phyloP scores from a whole-genome alignment of 257 asterid species.

The Solanum etuberosum region DNA sequence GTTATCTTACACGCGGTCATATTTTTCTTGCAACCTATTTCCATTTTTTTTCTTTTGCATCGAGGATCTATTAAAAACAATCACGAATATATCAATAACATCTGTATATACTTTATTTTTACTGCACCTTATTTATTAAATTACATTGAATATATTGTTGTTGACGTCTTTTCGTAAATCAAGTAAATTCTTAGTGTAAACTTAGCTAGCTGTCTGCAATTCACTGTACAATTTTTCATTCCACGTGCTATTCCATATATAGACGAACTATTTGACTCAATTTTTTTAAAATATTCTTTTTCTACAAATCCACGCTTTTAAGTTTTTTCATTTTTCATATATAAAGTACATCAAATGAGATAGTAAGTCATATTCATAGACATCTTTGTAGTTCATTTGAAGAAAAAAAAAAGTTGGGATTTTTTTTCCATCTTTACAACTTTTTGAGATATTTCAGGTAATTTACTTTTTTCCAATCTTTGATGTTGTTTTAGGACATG shows the following conservation, averaged over 20 bases:
- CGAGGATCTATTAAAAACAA: background rate
- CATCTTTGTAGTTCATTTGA: background rate
- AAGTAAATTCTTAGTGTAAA: background rate
- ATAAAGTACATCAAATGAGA: background rate
- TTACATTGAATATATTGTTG: background rate
- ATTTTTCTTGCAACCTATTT: background rate
- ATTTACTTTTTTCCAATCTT: background rate
- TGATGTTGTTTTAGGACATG: background rate
- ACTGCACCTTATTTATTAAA: fast-evolving
- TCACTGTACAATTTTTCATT: background rate
- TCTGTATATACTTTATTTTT: fast-evolving
- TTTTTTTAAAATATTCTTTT: background rate
- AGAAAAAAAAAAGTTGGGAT: background rate
- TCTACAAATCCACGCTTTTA: background rate
- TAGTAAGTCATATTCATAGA: background rate
- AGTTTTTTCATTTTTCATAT: background rate
- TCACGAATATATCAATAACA: no score
- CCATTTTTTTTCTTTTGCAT: background rate
- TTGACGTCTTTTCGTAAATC: background rate
- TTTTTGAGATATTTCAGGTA: background rate
- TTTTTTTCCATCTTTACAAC: background rate
- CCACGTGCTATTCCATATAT: slow-evolving; percentile 27
- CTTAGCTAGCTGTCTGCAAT: background rate
- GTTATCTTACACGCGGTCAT: background rate
- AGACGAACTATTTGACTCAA: slow-evolving; percentile 18